Conservation (phyloP, 2,329 filamentous ascomycete species). For the Capronia americana region DNA sequence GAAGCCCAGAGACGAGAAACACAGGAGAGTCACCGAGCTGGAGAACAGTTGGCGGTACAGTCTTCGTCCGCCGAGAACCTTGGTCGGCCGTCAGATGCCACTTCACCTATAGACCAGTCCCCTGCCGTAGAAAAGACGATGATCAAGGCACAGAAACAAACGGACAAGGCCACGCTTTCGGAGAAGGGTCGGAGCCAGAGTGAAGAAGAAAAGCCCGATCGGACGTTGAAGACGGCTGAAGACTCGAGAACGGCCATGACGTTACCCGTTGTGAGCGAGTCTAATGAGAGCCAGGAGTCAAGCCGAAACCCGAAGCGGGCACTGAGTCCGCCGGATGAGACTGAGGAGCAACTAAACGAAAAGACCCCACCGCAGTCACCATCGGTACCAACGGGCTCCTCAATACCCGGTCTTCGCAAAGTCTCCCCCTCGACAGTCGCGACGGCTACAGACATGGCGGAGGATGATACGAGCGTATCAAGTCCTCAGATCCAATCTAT, state of each 20-base stretch:
- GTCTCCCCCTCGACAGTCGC: conserved; percentile 33
- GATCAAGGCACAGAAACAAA: conserved; percentile 66
- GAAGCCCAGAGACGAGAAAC: conserved; percentile 67
- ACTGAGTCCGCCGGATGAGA: conserved; percentile 24
- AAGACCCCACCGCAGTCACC: conserved; percentile 1
- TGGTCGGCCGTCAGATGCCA: conserved; percentile 43
- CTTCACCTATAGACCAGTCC: conserved; percentile 32
- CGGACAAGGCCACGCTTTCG: conserved; percentile 62
- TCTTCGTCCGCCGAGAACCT: conserved; percentile 40
- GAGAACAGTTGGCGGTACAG: conserved; percentile 21
- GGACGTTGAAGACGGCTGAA: conserved; percentile 64
- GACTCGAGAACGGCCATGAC: conserved; percentile 63
- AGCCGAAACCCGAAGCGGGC: conserved; percentile 45
- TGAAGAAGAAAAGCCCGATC: conserved; percentile 66
- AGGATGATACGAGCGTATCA: conserved; percentile 28
- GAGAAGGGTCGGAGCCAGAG: conserved; percentile 51
- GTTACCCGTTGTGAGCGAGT: conserved; percentile 88
- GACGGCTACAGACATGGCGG: conserved; percentile 28
- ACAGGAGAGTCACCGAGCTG: conserved; percentile 36
- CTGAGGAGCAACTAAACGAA: conserved; percentile 17
- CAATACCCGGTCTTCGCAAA: conserved; percentile 29
- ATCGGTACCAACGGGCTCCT: conserved; percentile 10
- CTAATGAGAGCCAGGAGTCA: conserved; percentile 71
- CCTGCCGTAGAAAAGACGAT: conserved; percentile 61
- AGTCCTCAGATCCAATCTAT: conserved; percentile 19